Percentiles rank a stretch among this genome's conserved stretches.
phyloP scores from a whole-genome alignment of 805 yeast species.

The Saccharomycodes ludwigii region DNA sequence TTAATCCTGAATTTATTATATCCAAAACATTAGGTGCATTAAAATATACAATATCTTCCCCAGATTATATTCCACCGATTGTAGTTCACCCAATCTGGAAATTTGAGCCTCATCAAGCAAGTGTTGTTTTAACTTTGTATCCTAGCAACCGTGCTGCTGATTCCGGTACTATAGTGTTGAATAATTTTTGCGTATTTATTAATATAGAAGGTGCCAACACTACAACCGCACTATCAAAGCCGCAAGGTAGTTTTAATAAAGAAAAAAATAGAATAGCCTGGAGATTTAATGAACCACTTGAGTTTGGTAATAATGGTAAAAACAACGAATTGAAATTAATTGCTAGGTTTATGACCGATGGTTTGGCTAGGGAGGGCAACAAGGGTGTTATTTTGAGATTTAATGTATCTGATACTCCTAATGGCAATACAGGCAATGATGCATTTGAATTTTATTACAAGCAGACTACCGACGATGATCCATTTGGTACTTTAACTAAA shows the following conservation, averaged over 20 bases:
- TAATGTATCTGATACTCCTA: constrained; percentile 30
- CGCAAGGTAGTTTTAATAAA: constrained; percentile 81
- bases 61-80: constrained; percentile 42
- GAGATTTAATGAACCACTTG: constrained; percentile 42
- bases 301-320: constrained; percentile 19
- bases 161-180: constrained; percentile 22
- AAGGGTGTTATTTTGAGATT: constrained; percentile 66
- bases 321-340: constrained; percentile 54
- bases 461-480: constrained; percentile 16
- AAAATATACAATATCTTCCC: constrained; percentile 50
- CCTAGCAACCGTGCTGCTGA: constrained; percentile 30
- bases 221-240: constrained; percentile 73
- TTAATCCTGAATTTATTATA: constrained; percentile 38
- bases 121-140: constrained; percentile 64
- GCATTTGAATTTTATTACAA: constrained; percentile 23
- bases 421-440: constrained; percentile 34
- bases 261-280: constrained; percentile 82
- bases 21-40: constrained; percentile 69
- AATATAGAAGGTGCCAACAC: constrained; percentile 54
- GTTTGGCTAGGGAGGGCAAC: constrained; percentile 56
- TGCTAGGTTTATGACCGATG: constrained; percentile 76
- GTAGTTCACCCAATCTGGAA: constrained; percentile 79
- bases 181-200: constrained; percentile 31
- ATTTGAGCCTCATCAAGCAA: constrained; percentile 72
- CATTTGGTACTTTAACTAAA: constrained; percentile 20